Percentiles rank a stretch among this genome's conserved stretches.
phyloP scores from a whole-genome alignment of 2,329 filamentous ascomycete genomes.

The Xylariaceae sp. region DNA sequence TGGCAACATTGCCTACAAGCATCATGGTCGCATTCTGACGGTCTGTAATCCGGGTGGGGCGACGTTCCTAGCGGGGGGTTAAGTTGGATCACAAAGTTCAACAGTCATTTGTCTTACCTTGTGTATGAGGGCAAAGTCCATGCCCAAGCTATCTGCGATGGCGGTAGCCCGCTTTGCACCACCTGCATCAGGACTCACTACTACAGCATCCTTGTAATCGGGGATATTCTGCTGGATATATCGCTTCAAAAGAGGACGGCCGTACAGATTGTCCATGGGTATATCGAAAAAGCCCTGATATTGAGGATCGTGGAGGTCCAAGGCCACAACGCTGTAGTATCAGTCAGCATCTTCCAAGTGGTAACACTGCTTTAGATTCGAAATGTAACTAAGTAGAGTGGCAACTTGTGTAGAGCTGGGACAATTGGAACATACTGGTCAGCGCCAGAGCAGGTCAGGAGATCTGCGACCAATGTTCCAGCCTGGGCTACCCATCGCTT shows the following conservation, averaged over 20 bases:
- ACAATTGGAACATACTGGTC: constrained; percentile 64
- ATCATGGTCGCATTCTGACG: constrained; percentile 93
- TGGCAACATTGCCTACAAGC: constrained; percentile 81
- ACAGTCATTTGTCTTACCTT: constrained; percentile 60
- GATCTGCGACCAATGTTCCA: constrained; percentile 88
- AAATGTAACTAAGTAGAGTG: not conserved
- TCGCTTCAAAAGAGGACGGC: constrained; percentile 65
- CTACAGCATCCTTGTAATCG: constrained; percentile 79
- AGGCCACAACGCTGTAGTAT: constrained; percentile 69
- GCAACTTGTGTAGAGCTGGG: constrained; percentile 8
- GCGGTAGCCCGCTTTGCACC: constrained; percentile 94
- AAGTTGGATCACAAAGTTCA: constrained; percentile 29
- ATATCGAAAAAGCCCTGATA: constrained; percentile 99
- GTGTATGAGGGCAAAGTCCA: constrained; percentile 97
- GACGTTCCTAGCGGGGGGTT: constrained; percentile 64
- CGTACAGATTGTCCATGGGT: constrained; percentile 96
- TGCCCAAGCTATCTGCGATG: constrained; percentile 87
- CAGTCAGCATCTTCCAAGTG: constrained; percentile 23
- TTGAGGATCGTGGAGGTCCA: constrained; percentile 94
- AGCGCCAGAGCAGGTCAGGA: constrained; percentile 90
- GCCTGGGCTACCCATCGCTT: constrained; percentile 99
- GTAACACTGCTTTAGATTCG: not conserved
- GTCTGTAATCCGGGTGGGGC: constrained; percentile 81
- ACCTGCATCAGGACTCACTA: constrained; percentile 94
- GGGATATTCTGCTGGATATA: constrained; percentile 79